Evolutionary conservation across 2,329 filamentous ascomycete species (phyloP).

Genomic region (Diaporthe aspalathi): DNA sequence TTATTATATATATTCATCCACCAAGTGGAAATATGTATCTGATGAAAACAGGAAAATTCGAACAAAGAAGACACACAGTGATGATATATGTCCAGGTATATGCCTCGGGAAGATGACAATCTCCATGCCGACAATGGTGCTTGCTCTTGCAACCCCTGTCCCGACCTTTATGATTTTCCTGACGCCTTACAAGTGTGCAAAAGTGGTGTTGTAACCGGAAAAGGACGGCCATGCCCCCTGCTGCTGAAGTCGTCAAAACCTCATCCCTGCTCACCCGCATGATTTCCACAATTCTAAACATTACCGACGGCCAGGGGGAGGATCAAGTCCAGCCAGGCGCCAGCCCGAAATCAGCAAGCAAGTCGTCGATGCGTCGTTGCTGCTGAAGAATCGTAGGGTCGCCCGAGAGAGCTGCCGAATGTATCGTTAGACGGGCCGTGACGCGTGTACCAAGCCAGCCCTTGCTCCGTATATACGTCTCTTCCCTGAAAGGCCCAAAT

Average conservation of each 20-base stretch:
- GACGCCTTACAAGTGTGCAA: constrained; percentile 28
- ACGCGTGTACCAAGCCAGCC: constrained; percentile 32
- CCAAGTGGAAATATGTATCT: constrained; percentile 20
- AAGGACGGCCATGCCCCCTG: constrained; percentile 2
- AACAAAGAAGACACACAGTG: constrained; percentile 18
- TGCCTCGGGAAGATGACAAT: constrained; percentile 17
- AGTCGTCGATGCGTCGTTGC: constrained; percentile 14
- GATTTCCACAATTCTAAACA: constrained; percentile 28
- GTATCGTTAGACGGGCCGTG: constrained; percentile 36
- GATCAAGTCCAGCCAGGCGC: constrained; percentile 21
- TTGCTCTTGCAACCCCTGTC: constrained; percentile 18
- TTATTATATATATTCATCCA: constrained; percentile 16
- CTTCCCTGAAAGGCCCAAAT: constrained; percentile 18
- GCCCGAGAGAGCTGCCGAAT: constrained; percentile 25
- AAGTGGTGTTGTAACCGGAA: constrained; percentile 11
- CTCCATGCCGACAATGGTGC: constrained; percentile 19
- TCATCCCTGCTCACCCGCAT: constrained; percentile 14
- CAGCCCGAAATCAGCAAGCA: constrained; percentile 28
- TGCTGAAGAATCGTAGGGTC: constrained; percentile 17
- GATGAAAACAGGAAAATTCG: neutral
- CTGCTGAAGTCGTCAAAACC: constrained; percentile 1
- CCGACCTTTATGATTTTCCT: constrained; percentile 26
- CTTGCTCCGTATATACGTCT: constrained; percentile 11
- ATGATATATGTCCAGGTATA: constrained; percentile 31
- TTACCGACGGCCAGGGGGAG: constrained; percentile 32